These are phyloP conservation scores for Mallotus japonicus DNA, from an alignment of 441 rosid genomes.

Conservation along the genomic window DNA sequence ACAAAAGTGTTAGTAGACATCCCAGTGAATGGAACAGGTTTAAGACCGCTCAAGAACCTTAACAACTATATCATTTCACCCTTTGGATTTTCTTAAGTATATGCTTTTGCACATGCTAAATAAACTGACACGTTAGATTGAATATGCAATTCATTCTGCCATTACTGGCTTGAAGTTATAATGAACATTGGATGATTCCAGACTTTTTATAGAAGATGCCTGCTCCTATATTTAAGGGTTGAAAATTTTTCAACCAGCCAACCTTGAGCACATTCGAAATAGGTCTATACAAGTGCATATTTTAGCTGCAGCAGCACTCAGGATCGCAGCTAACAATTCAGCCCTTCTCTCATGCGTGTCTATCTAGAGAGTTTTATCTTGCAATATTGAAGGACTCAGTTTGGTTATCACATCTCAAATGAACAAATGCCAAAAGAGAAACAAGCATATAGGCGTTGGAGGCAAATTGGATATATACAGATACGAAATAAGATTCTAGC, in stretches of 20 bases:
- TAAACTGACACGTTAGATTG: not conserved
- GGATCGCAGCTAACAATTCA: not conserved
- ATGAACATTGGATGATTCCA: not conserved
- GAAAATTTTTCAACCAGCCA: not conserved
- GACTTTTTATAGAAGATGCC: not conserved
- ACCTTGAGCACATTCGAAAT: not conserved
- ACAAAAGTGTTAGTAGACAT: not conserved
- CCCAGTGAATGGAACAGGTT: not conserved
- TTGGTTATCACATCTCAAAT: not conserved
- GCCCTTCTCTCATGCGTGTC: not conserved
- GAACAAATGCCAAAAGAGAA: too few relatives aligned
- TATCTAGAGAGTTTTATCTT: not conserved
- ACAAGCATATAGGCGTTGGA: not conserved
- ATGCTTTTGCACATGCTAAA: not conserved
- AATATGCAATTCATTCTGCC: not conserved
- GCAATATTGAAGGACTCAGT: not conserved
- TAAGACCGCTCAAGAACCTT: not conserved
- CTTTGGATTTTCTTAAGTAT: not conserved
- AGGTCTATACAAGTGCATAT: not conserved
- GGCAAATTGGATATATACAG: constrained; percentile 5
- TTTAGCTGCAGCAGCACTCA: not conserved
- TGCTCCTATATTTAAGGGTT: not conserved
- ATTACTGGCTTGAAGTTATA: not conserved
- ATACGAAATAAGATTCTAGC: not conserved
- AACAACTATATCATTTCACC: not conserved